These are phyloP conservation scores for Camelina hispida DNA, from an alignment of 345 rosid species.

Conservation along the genomic window DNA sequence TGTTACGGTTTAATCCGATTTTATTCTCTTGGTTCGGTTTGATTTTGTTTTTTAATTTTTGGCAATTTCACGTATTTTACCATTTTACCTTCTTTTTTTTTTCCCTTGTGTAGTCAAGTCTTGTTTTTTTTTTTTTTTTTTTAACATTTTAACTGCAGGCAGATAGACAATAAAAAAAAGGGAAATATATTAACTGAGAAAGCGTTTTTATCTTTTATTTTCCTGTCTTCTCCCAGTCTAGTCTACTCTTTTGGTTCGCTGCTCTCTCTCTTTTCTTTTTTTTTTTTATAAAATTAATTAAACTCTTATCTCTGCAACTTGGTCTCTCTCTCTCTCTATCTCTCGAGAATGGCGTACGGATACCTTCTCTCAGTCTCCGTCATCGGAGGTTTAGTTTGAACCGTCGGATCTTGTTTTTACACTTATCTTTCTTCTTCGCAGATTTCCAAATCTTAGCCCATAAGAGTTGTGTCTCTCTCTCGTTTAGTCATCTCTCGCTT, in stretches of 20 bases:
- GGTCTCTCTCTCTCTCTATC: not conserved
- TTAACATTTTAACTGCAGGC: slow-evolving; percentile 5
- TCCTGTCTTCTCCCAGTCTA: not conserved
- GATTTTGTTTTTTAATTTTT: not conserved
- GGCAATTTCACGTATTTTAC: not conserved
- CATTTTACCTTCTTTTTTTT: not conserved
- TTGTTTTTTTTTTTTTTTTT: not conserved
- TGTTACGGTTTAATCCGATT: slow-evolving; percentile 11
- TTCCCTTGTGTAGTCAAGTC: not conserved
- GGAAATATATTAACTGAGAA: not conserved
- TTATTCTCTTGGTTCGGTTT: not conserved
- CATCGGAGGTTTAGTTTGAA: not conserved
- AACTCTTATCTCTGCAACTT: slow-evolving; percentile 34
- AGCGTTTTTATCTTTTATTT: not conserved
- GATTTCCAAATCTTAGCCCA: slow-evolving; percentile 1
- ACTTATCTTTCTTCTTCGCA: not conserved
- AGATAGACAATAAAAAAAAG: not conserved
- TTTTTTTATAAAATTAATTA: not conserved
- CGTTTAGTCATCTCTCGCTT: not conserved
- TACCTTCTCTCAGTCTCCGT: slow-evolving; percentile 25
- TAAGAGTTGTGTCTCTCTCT: not conserved
- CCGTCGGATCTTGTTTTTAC: slow-evolving; percentile 2
- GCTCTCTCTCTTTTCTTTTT: not conserved
- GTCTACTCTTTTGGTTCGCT: not conserved
- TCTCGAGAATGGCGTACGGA: slow-evolving; percentile 33